phyloP scores from a whole-genome alignment of 768 basidiomycete genomes.

The Astraeus odoratus region DNA sequence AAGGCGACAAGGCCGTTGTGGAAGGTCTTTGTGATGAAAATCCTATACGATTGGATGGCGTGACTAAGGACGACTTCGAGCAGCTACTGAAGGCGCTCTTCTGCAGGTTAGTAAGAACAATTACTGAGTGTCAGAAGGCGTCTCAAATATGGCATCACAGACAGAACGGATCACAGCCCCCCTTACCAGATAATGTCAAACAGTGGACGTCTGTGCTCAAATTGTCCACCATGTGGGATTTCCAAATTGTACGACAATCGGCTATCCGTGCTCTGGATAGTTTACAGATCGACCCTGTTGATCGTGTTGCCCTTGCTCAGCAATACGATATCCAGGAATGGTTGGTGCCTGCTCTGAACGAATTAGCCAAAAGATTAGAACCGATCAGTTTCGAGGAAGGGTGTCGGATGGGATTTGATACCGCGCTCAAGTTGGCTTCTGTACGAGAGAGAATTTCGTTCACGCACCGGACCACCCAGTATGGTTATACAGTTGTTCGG shows the following conservation, averaged over 20 bases:
- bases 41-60: slow-evolving; percentile 13
- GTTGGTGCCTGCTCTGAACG: slow-evolving; percentile 31
- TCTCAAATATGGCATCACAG: not conserved
- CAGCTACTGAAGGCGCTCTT: slow-evolving; percentile 10
- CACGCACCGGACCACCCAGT: too few relatives aligned
- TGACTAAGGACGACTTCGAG: slow-evolving; percentile 9
- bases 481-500: too few relatives aligned
- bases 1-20: not conserved
- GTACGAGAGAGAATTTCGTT: slow-evolving; percentile 6
- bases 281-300: slow-evolving; percentile 14
- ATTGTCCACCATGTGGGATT: slow-evolving; percentile 32
- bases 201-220: slow-evolving; percentile 34
- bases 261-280: slow-evolving; percentile 20
- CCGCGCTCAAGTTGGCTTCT: slow-evolving; percentile 8
- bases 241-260: slow-evolving; percentile 21
- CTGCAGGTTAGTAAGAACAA: not conserved
- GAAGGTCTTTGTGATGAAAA: slow-evolving; percentile 11
- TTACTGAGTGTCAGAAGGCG: not conserved
- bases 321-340: slow-evolving; percentile 25
- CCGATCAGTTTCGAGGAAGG: slow-evolving; percentile 20
- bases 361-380: slow-evolving; percentile 14
- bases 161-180: not conserved
- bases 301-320: slow-evolving; percentile 29
- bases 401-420: slow-evolving; percentile 20
- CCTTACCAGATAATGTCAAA: slow-evolving; percentile 1